phyloP scores from a whole-genome alignment of 345 rosid species.

The Hypericum androsaemum region DNA sequence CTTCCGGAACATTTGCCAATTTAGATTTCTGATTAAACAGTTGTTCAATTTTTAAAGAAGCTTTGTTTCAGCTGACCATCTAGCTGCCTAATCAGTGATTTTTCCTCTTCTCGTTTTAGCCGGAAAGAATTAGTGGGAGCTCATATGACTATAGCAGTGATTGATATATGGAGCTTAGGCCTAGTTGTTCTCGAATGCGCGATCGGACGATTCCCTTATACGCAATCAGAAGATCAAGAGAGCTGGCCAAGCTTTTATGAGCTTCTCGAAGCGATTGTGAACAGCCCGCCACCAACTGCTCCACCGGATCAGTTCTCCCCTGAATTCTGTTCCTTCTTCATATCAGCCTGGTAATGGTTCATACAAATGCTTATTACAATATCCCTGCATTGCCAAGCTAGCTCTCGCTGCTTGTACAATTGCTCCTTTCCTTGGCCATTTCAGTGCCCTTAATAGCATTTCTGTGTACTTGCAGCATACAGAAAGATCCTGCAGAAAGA shows the following conservation, averaged over 20 bases:
- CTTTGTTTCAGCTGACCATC: slow-evolving; percentile 8
- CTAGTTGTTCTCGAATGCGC: slow-evolving; percentile 82
- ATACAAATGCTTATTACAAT: neutral
- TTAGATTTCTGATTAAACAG: no score
- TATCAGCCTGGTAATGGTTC: slow-evolving; percentile 61
- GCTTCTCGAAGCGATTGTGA: slow-evolving; percentile 82
- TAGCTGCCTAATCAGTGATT: no score
- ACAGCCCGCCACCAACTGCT: slow-evolving; percentile 77
- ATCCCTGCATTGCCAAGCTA: no score
- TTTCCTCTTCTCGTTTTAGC: slow-evolving; percentile 25
- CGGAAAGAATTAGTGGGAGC: slow-evolving; percentile 87
- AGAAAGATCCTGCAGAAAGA: slow-evolving; percentile 64
- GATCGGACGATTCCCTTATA: slow-evolving; percentile 72
- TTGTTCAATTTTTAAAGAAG: no score
- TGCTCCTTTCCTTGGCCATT: no score
- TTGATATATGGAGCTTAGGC: slow-evolving; percentile 67
- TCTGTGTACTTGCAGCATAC: slow-evolving; percentile 47
- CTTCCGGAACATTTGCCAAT: no score
- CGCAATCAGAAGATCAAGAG: slow-evolving; percentile 70
- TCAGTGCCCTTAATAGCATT: neutral
- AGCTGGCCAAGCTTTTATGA: slow-evolving; percentile 82
- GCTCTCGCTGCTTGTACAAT: no score
- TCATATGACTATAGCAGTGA: slow-evolving; percentile 77
- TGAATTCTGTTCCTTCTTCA: slow-evolving; percentile 87
- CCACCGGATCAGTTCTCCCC: slow-evolving; percentile 90